Percentiles rank a stretch among this genome's conserved stretches.
These are phyloP conservation scores for Mucor racemosus DNA, from an alignment of 371 early-diverging fungal genomes.

Conservation along the genomic window DNA sequence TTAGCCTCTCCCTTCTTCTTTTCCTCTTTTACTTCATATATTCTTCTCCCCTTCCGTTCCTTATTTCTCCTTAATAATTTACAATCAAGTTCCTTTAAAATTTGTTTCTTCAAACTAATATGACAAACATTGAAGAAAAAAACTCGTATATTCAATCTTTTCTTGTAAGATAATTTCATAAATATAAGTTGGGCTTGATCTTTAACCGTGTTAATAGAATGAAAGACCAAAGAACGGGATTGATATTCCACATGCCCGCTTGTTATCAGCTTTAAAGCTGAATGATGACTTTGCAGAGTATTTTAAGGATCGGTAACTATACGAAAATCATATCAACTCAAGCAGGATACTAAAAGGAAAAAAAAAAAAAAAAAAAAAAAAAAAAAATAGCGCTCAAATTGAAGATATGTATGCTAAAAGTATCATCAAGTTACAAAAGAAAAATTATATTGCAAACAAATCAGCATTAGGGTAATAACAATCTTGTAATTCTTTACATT, in stretches of 20 bases:
- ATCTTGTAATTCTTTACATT: background rate
- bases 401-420: constrained; percentile 30
- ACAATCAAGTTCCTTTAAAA: background rate
- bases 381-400: constrained; percentile 22
- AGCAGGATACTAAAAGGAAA: background rate
- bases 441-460: constrained; percentile 22
- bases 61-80: constrained; percentile 4
- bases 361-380: background rate
- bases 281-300: constrained; percentile 69
- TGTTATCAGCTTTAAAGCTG: constrained; percentile 49
- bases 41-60: constrained; percentile 17
- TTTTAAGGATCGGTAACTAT: constrained; percentile 57
- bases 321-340: background rate
- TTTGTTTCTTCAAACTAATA: background rate
- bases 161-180: constrained; percentile 14
- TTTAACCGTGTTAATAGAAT: constrained; percentile 35
- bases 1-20: constrained; percentile 4
- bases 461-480: constrained; percentile 21
- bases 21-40: constrained; percentile 7
- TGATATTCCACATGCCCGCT: constrained; percentile 52
- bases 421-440: constrained; percentile 18
- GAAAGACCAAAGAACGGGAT: constrained; percentile 59
- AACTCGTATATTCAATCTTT: background rate
- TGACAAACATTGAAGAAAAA: background rate
- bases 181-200: background rate